These are phyloP conservation scores for Annulohypoxylon moriforme DNA, from an alignment of 495 filamentous ascomycete genomes.

Conservation along the genomic window DNA sequence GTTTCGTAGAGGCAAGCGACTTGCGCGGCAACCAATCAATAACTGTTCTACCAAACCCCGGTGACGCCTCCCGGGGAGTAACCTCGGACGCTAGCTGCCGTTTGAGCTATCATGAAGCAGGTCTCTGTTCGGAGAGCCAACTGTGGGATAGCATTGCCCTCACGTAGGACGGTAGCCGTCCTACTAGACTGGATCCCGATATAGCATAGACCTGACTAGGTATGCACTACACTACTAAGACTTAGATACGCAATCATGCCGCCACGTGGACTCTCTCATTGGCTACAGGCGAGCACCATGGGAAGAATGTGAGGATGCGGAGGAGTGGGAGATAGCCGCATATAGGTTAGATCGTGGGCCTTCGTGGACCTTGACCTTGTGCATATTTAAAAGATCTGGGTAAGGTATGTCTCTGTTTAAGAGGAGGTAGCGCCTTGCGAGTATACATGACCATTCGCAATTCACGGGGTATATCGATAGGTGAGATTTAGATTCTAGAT, in stretches of 20 bases:
- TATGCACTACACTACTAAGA: neutral
- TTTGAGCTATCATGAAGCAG: no score
- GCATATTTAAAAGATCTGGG: neutral
- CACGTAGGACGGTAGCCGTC: neutral
- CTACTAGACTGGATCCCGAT: neutral
- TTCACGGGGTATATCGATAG: slow-evolving; percentile 23
- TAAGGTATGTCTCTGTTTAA: neutral
- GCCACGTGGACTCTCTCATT: slow-evolving; percentile 28
- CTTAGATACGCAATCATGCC: neutral
- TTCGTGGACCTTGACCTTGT: no score
- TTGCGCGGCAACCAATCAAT: slow-evolving; percentile 11
- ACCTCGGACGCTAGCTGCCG: neutral
- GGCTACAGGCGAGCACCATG: neutral
- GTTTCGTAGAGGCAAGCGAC: neutral
- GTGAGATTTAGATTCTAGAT: slow-evolving; percentile 15
- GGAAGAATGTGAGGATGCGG: slow-evolving; percentile 2
- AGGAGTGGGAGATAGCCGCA: neutral
- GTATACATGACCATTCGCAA: neutral
- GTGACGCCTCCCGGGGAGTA: neutral
- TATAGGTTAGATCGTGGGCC: neutral
- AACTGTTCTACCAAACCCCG: neutral
- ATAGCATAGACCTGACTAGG: neutral
- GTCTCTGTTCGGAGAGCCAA: neutral
- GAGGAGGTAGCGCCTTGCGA: neutral
- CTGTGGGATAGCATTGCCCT: neutral